Evolutionary conservation across 1,284 basidiomycete species (phyloP).

Genomic region (Tilletia walkeri): DNA sequence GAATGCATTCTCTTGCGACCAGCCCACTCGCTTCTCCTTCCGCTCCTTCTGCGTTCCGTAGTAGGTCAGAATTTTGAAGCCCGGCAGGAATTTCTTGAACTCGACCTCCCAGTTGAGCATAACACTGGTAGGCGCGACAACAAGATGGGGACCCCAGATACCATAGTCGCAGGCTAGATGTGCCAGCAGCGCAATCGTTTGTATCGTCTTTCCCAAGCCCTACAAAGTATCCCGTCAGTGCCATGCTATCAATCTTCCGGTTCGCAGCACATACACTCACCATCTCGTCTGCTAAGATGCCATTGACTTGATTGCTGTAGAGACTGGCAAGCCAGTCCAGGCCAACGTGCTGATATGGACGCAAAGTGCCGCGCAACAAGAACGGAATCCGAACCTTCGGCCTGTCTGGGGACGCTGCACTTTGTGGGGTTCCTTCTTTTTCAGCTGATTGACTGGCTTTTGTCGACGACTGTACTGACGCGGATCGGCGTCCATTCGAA

Average conservation of each 20-base stretch:
- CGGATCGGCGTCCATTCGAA: neutral
- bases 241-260: neutral
- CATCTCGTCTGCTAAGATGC: conserved; percentile 72
- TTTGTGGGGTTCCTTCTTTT: neutral
- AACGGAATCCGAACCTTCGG: conserved; percentile 67
- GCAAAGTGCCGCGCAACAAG: conserved; percentile 78
- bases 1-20: conserved; percentile 88
- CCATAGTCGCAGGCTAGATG: conserved; percentile 91
- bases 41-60: conserved; percentile 87
- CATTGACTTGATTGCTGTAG: conserved; percentile 82
- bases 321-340: conserved; percentile 92
- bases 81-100: conserved; percentile 95
- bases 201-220: conserved; percentile 81
- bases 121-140: conserved; percentile 91
- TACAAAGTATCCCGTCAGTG: conserved; percentile 13
- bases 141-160: conserved; percentile 94
- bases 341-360: conserved; percentile 91
- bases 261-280: conserved; percentile 7
- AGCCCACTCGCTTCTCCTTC: conserved; percentile 87
- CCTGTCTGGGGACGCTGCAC: neutral
- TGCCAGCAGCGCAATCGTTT: conserved; percentile 87
- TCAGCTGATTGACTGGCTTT: neutral
- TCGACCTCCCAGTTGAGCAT: conserved; percentile 99
- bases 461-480: neutral
- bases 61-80: conserved; percentile 87